Base-by-base conservation (phyloP, 352 stramenopile genomes). In the Elongisporangium anandrum region DNA sequence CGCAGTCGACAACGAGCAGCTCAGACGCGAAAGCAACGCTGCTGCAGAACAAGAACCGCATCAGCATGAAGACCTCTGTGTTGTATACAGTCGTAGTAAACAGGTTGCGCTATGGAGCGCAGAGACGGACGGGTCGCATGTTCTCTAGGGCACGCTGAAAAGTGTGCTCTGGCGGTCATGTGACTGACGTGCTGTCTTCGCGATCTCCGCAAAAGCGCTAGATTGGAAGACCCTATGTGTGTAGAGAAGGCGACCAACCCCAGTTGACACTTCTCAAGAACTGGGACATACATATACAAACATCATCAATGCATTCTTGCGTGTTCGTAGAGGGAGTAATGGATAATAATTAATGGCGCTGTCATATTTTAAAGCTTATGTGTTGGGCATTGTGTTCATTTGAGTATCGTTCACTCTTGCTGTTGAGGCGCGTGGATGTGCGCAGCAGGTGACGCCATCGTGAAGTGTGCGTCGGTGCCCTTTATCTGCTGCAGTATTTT, bases 401-500 rank as follows among this genome's bases (percentile, higher is more conserved):
- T 3, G 8, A 0, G 54, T 8, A 15, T 15, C 29, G 26, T 1
- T 16, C 9, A 29, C 45, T 54, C 47, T 22, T 22, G 19, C 12
- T 22, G 38, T 34, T 41, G 9, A 29, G 21, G 55, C 26, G 29
- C 5, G 29, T 8, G 29, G 4, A 41, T 15, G 29, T 13, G 5
- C 13, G 9, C 29, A 41, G 29, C 2, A 13, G 29, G 73, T 26
- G 71, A 61, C 22, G 70, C 56, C 53, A 60, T 72, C 19, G 69
- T 63, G 39, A 75, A 73, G 52, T 79, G 75, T 2, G 55, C 49
- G 24, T 82, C 75, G 0, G 63, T 51, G 39, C 89, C 78, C 52
- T 77, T 79, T 53, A 90, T 88, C 56, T 94, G 82, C 55, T 79
- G 73, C 54, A 94, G 54, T n/a, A 94, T 59, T 61, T 92, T 94